A percentile compares a stretch with the other conserved stretches of the same genome.
These are phyloP conservation scores for Physaria fendleri DNA, from an alignment of 345 rosid species.

Conservation along the genomic window DNA sequence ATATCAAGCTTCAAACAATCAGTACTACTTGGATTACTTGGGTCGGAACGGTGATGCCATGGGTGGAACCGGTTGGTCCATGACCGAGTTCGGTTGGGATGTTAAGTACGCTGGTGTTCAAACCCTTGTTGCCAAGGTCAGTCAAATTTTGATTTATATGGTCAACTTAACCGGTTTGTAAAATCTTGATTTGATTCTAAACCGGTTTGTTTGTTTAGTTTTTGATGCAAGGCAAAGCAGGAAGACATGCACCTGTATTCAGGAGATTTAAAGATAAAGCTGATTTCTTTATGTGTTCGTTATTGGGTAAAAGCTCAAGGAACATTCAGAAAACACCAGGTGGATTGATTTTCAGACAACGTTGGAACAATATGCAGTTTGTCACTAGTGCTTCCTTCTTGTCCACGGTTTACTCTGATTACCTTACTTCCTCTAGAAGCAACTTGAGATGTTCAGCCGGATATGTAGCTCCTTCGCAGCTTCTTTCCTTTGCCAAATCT, in stretches of 20 bases:
- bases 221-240: slow-evolving; percentile 89
- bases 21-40: slow-evolving; percentile 72
- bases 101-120: slow-evolving; percentile 97
- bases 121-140: slow-evolving; percentile 85
- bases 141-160: not conserved
- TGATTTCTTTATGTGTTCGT: slow-evolving; percentile 83
- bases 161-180: slow-evolving; percentile 1
- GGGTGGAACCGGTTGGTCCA: slow-evolving; percentile 92
- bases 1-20: slow-evolving; percentile 71
- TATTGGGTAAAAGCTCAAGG: slow-evolving; percentile 58
- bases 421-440: slow-evolving; percentile 61
- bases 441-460: slow-evolving; percentile 57
- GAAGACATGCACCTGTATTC: slow-evolving; percentile 54
- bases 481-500: slow-evolving; percentile 73
- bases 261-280: slow-evolving; percentile 76
- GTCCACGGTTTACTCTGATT: slow-evolving; percentile 71
- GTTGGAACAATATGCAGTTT: slow-evolving; percentile 96
- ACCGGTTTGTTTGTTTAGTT: slow-evolving; percentile 37
- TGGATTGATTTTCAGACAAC: slow-evolving; percentile 82
- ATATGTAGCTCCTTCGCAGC: slow-evolving; percentile 51
- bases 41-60: slow-evolving; percentile 72
- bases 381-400: slow-evolving; percentile 87
- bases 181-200: not conserved
- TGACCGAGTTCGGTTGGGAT: slow-evolving; percentile 98
- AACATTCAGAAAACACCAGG: slow-evolving; percentile 86